Evolutionary conservation across 768 basidiomycete genomes (phyloP), one percentile per base, ranked within the genome.

Genomic region (Psilocybe azurescens): DNA sequence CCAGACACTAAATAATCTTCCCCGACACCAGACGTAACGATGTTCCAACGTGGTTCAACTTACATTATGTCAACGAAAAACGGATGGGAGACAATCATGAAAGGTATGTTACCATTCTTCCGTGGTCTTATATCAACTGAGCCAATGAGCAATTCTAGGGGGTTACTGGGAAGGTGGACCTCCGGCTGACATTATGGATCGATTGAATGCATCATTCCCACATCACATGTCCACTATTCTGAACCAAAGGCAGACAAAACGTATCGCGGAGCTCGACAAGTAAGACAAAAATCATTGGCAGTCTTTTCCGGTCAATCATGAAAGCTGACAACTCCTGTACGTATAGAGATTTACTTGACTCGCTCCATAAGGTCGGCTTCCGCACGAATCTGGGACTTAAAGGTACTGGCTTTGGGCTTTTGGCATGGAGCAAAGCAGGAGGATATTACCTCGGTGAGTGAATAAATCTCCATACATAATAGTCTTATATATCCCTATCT

Each of bases 61-160:
- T 88, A 86, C 64, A 74, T 86, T 62, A 81, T 85, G 78, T 77
- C 78, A 0, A 75, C 74, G 5, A 75, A 77, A 54, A 76, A 80
- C 54, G 79, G 83, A 3, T 73, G 67, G 58, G 61, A 69, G 10
- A 69, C 72, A 8, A 46, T 73, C 13, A 65, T 76, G 50, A 70
- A 70, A 48, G 70, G 74, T 72, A 36, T 51, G 49, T 58, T 6
- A 44, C 24, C 24, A 24, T 24, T 24, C 24, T 24, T 24, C 24
- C 24, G 24, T 24, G 24, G 24, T 24, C 24, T 24, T 24, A 24
- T 24, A 24, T 24, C 24, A 24, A 24, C 24, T 24, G 24, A 24
- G 24, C 24, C 24, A 1, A 24, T 24, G 24, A 24, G 24, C 24
- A 3, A n/a, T 46, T 10, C 28, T 24, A 75, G 76, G 67, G 6